Evolutionary conservation across 257 asterid species (phyloP).

Genomic region (Paulownia fortunei): DNA sequence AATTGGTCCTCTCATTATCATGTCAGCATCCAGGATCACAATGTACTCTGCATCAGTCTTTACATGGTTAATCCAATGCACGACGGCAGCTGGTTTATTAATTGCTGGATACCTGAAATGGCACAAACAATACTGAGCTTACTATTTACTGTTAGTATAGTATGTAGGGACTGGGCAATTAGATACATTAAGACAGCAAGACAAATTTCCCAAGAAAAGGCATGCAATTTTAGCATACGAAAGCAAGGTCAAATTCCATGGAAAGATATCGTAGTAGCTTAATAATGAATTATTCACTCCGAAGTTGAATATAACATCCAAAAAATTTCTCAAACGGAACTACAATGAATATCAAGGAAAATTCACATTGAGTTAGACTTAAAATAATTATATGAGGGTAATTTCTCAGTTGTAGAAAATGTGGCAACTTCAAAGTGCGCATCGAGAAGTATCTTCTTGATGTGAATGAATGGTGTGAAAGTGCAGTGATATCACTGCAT

Average conservation of each 20-base stretch:
- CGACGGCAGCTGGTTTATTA: conserved; percentile 93
- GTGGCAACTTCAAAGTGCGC: neutral
- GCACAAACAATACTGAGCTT: conserved; percentile 29
- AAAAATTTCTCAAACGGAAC: neutral
- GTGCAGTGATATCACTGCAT: neutral
- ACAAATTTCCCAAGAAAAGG: conserved; percentile 11
- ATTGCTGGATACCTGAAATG: conserved; percentile 92
- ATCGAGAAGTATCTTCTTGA: neutral
- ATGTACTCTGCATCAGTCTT: conserved; percentile 90
- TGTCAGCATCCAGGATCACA: conserved; percentile 89
- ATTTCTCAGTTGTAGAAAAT: neutral
- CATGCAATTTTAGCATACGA: conserved; percentile 9
- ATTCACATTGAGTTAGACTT: neutral
- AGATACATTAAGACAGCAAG: conserved; percentile 5
- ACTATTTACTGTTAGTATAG: neutral
- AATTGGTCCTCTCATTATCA: conserved; percentile 94
- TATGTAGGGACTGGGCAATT: neutral
- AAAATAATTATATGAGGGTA: neutral
- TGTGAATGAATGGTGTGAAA: neutral
- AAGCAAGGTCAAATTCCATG: neutral
- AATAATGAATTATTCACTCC: neutral
- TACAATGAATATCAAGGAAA: neutral
- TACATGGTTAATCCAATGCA: conserved; percentile 96
- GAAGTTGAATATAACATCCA: neutral
- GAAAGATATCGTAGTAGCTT: neutral